Base-by-base conservation (phyloP, 371 early-diverging fungal species). In the Mucor lusitanicus region DNA sequence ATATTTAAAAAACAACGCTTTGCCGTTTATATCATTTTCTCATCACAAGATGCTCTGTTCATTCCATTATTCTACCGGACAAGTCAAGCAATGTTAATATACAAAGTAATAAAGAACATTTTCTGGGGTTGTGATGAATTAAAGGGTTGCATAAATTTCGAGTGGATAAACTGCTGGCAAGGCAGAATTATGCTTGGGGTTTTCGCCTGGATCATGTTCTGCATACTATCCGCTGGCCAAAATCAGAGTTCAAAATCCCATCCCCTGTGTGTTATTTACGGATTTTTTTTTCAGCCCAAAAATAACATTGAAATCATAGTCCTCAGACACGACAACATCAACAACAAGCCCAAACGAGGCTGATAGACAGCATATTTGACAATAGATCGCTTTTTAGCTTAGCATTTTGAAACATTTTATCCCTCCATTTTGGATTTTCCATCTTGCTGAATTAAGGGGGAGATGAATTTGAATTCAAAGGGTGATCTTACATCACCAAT, bases 1-100 rank as follows among this genome's bases (percentile, higher is more conserved):
- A 61, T 33, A 61, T 61, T 61, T 61, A 61, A 61, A 61, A 61
- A 32, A 61, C 32, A 61, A n/a, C 28, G 33, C 61, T 23, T 48
- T 44, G 19, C 46, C 46, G 30, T 46, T 48, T 61, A 32, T 60
- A 25, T 37, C 19, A 58, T 23, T 13, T 23, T 25, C 12, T 25
- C 44, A 23, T n/a, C 19, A 44, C 44, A n/a, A 44, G 19, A 44
- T 44, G 19, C 44, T 42, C 17, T 46, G 46, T 7, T 46, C 46
- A 19, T 7, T 7, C 46, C 25, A 23, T 50, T 50, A 37, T 37
- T 37, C 37, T 37, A 37, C 3, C 37, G 12, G 13, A 37, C 23
- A n/a, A 13, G 50, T 25, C 50, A 50, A 44, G 50, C 23, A 50
- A 50, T 50, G 50, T 50, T 50, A 50, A 50, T 50, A 50, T 37